Evolutionary conservation across 2,329 filamentous ascomycete species (phyloP).

Genomic region (Sclerotinia trifoliorum): DNA sequence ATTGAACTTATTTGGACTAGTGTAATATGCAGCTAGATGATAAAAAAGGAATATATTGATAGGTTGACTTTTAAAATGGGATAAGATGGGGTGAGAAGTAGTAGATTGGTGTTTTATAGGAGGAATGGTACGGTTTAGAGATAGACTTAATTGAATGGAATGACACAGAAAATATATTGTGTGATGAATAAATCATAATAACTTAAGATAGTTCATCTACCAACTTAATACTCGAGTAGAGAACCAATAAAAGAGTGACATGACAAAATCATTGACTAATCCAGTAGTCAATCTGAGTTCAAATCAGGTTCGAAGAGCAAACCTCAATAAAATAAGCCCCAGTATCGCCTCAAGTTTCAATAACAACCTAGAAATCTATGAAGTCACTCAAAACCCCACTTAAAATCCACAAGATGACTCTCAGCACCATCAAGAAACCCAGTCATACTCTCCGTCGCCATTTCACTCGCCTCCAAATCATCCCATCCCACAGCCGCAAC

Average conservation of each 20-base stretch:
- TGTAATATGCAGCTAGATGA: too few relatives aligned
- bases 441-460: neutral
- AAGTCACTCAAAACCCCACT: conserved; percentile 1
- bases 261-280: neutral
- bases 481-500: conserved; percentile 11
- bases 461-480: neutral
- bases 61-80: too few relatives aligned
- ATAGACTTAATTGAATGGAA: too few relatives aligned
- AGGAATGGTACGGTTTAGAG: too few relatives aligned
- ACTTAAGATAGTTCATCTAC: neutral
- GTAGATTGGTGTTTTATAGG: too few relatives aligned
- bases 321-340: neutral
- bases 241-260: neutral
- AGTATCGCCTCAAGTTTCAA: too few relatives aligned
- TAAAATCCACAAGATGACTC: conserved; percentile 7
- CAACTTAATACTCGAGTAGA: too few relatives aligned
- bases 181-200: neutral
- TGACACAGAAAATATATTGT: too few relatives aligned
- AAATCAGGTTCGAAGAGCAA: neutral
- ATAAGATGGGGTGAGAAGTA: too few relatives aligned
- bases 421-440: neutral
- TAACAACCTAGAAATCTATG: neutral
- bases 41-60: too few relatives aligned
- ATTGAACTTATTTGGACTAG: too few relatives aligned
- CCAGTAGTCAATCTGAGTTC: neutral